phyloP scores from a whole-genome alignment of 225 moss, liverwort and hornwort genomes.

The Polytrichum commune region DNA sequence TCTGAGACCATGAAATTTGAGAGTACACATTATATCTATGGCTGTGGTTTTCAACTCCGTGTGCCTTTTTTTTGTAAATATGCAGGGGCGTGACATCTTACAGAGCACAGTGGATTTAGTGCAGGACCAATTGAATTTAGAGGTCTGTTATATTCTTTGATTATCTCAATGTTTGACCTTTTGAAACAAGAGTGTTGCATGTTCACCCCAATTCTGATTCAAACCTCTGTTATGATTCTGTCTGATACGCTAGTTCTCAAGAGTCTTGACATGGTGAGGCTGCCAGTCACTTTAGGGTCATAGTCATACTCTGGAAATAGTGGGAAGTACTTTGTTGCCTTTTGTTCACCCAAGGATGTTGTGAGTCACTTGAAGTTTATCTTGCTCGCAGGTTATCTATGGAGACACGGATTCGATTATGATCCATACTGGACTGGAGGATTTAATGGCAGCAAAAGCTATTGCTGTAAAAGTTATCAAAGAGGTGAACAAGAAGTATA shows the following conservation, averaged over 20 bases:
- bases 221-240: too few species aligned
- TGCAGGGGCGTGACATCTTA: conserved; percentile 94
- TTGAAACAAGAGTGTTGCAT: too few species aligned
- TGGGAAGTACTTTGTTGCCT: too few species aligned
- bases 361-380: too few species aligned
- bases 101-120: conserved; percentile 98
- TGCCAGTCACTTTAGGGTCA: too few species aligned
- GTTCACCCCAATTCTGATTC: too few species aligned
- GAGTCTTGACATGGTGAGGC: too few species aligned
- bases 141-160: conserved; percentile 43
- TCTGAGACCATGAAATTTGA: background rate
- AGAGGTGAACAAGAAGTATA: conserved; percentile 98
- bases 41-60: background rate
- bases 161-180: background rate
- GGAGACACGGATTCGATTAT: conserved; percentile 99
- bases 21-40: background rate
- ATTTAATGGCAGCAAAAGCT: conserved; percentile 67
- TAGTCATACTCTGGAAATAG: too few species aligned
- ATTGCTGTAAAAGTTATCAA: conserved; percentile 84
- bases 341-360: too few species aligned
- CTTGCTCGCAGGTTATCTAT: conserved; percentile 69
- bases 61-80: background rate
- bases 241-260: too few species aligned
- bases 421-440: conserved; percentile 96
- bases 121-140: conserved; percentile 72